A percentile compares a stretch with the other conserved stretches of the same genome.
Evolutionary conservation across 2,329 filamentous ascomycete genomes (phyloP).

Genomic region (Fusarium sp.): DNA sequence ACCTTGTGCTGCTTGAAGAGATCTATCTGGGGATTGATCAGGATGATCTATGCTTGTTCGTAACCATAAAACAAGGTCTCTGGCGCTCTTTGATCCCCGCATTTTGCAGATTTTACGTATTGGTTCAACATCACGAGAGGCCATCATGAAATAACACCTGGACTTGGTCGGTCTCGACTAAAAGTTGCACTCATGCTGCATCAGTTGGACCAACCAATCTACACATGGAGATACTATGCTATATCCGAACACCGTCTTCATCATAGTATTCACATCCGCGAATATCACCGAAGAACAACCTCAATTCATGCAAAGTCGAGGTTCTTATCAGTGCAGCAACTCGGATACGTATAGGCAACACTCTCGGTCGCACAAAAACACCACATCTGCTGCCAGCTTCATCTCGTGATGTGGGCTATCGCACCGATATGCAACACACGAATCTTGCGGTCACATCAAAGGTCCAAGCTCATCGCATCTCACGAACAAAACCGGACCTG

Average conservation of each 20-base stretch:
- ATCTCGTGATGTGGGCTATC: background rate
- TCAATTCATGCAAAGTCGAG: background rate
- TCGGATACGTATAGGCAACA: background rate
- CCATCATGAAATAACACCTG: fast-evolving
- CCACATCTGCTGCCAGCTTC: background rate
- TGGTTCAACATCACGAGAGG: fast-evolving
- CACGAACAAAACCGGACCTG: background rate
- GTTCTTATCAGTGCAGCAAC: background rate
- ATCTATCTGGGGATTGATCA: fast-evolving
- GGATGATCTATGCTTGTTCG: background rate
- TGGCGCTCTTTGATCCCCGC: no score
- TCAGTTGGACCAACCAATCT: fast-evolving
- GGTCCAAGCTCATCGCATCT: background rate
- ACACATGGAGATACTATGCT: background rate
- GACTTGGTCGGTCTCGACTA: no score
- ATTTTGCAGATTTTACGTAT: no score
- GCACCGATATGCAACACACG: background rate
- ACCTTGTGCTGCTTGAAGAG: background rate
- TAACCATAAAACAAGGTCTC: background rate
- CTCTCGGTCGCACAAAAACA: background rate
- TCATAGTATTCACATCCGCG: no score
- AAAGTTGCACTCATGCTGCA: fast-evolving
- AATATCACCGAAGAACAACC: background rate
- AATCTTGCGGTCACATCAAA: background rate
- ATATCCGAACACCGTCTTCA: background rate